Evolutionary conservation across 202 grass and related monocot species (phyloP).

Genomic region (Setaria italica): DNA sequence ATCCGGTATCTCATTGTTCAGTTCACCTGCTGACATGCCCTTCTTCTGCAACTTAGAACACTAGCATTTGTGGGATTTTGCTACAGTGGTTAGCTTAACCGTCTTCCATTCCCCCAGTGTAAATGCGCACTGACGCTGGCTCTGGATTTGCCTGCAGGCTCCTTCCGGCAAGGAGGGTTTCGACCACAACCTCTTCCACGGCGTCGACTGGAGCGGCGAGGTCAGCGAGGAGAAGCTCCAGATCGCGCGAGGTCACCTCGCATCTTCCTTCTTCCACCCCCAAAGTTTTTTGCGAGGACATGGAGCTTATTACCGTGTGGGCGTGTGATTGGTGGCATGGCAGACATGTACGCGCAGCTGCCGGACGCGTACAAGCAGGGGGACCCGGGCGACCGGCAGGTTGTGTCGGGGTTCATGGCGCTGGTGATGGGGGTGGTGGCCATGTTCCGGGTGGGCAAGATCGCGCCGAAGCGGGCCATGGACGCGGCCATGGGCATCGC

Average conservation of each 20-base stretch:
- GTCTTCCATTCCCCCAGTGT: no score
- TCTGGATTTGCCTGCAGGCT: conserved; percentile 14
- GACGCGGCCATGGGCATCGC: conserved; percentile 58
- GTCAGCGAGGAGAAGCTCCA: conserved; percentile 61
- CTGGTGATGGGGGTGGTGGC: conserved; percentile 91
- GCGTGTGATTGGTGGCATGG: not conserved
- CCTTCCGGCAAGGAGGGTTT: conserved; percentile 35
- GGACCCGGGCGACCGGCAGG: conserved; percentile 54
- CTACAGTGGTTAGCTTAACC: not conserved
- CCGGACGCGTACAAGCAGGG: conserved; percentile 69
- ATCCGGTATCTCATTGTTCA: conserved; percentile 32
- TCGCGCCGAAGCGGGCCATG: conserved; percentile 65
- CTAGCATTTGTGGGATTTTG: not conserved
- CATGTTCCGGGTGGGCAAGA: conserved; percentile 75
- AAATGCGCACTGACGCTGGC: not conserved
- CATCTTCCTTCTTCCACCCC: not conserved
- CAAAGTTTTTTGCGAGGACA: not conserved
- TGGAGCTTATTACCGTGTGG: not conserved
- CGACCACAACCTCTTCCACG: conserved; percentile 44
- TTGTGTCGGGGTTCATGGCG: conserved; percentile 83
- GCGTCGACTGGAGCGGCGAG: conserved; percentile 59
- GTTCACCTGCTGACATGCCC: not conserved
- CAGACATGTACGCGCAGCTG: conserved; percentile 62
- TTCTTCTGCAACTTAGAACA: not conserved
- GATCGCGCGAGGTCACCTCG: conserved; percentile 58